Base-by-base conservation (phyloP, 768 basidiomycete genomes). In the Tubosaeta sp. region DNA sequence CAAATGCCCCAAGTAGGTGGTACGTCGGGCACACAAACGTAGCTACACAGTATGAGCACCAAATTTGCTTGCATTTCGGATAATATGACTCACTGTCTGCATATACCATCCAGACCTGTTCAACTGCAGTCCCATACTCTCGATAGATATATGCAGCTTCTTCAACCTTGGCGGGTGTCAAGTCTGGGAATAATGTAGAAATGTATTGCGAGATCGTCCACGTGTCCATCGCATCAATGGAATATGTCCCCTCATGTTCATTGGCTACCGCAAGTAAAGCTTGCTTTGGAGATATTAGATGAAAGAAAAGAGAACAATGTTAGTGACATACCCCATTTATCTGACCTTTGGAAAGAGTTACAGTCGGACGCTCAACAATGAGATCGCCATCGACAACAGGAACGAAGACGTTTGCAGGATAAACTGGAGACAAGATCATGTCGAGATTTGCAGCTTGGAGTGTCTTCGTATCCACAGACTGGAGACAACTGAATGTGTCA, bases 351-450 rank as follows among this genome's bases (percentile, higher is more conserved):
- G 22, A 22, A 22, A 22, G 22, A 22, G 22, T 22, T 1, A 22
- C 22, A 22, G 22, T 22, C 22, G 22, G 22, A 22, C 22, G 22
- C 22, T 22, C 22, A 22, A 22, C 22, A 3, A 22, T 22, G 3
- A 22, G 3, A 22, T 22, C 22, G 22, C 22, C 46, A 55, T 80
- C 79, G 2, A 80, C 70, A 17, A 81, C 78, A 0, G 78, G 78
- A 14, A 70, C 66, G 35, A 75, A 76, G 6, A 62, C 54, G 32
- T 64, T 74, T 2, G 71, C 73, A 1, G 74, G 75, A 48, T 56
- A 75, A 60, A 78, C 74, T 6, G 57, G 71, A 26, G 60, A 62
- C 0, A 3, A 12, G 5, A 62, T 63, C 14, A 78, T 57, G 9
- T 71, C 46, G 4, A 45, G 22, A 48, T 78, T 79, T 6, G 62